Evolutionary conservation across 2,329 filamentous ascomycete genomes (phyloP).

Genomic region (Sporothrix schenckii): DNA sequence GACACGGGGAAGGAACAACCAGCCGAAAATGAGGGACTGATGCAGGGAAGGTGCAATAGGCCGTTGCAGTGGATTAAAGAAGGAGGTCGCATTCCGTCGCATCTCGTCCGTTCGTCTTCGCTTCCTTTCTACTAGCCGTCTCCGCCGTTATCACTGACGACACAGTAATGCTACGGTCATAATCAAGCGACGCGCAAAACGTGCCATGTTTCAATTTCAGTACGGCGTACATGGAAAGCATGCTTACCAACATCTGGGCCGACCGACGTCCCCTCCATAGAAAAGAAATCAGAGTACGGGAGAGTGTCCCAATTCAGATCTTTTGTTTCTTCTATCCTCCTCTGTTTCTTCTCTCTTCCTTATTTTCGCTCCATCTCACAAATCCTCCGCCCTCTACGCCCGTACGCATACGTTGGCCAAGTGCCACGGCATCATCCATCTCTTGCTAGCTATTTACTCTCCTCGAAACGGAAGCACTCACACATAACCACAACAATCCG

Average conservation of each 20-base stretch:
- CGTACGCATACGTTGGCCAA: background rate
- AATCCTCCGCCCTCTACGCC: background rate
- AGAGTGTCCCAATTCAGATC: background rate
- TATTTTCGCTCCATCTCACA: background rate
- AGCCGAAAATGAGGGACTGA: background rate
- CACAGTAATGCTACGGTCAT: background rate
- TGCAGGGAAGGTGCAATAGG: constrained; percentile 16
- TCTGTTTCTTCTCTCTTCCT: background rate
- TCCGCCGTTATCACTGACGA: background rate
- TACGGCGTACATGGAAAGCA: background rate
- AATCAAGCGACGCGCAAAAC: constrained; percentile 15
- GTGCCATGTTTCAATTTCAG: constrained; percentile 32
- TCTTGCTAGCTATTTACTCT: background rate
- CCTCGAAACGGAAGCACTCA: background rate
- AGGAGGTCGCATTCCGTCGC: background rate
- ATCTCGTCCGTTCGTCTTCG: background rate
- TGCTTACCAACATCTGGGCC: constrained; percentile 3
- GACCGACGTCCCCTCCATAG: background rate
- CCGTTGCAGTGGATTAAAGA: background rate
- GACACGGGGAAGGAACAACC: constrained; percentile 19
- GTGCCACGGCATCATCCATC: background rate
- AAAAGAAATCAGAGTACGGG: constrained; percentile 4
- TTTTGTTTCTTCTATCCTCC: background rate
- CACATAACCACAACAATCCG: background rate
- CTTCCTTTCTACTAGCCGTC: constrained; percentile 12